Percentiles rank a stretch among this genome's conserved stretches.
Evolutionary conservation across 345 rosid species (phyloP).

Genomic region (Abelmoschus esculentus): DNA sequence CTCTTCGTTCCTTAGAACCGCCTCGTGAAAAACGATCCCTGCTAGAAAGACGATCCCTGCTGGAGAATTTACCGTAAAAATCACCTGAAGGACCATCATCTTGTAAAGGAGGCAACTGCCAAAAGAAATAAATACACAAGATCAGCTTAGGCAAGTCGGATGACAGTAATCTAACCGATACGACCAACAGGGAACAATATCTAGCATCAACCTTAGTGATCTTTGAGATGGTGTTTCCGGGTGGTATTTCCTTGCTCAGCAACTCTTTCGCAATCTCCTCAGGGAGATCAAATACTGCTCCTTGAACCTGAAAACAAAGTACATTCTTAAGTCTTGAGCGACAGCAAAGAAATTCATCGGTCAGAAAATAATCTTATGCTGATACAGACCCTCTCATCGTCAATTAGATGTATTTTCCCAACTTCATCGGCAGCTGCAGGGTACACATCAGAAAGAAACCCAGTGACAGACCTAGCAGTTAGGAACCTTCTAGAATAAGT

Average conservation of each 20-base stretch:
- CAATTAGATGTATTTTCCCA: constrained; percentile 76
- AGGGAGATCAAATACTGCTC: constrained; percentile 93
- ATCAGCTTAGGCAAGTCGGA: background rate
- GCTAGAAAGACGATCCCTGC: constrained; percentile 23
- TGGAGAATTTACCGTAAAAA: constrained; percentile 66
- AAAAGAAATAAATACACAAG: background rate
- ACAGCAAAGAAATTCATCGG: background rate
- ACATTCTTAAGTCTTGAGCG: constrained; percentile 9
- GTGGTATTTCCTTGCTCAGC: constrained; percentile 36
- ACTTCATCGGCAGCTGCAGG: constrained; percentile 82
- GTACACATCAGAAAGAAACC: constrained; percentile 83
- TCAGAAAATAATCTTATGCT: background rate
- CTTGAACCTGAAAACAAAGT: constrained; percentile 65
- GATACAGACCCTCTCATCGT: constrained; percentile 69
- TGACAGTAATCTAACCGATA: constrained; percentile 8
- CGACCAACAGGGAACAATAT: background rate
- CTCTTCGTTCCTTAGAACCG: constrained; percentile 31
- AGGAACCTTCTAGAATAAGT: constrained; percentile 53
- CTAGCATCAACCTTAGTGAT: constrained; percentile 53
- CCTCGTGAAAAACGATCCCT: constrained; percentile 63
- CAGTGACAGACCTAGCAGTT: constrained; percentile 86
- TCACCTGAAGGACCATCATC: constrained; percentile 84
- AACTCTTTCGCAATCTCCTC: constrained; percentile 86
- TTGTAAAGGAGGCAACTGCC: constrained; percentile 87
- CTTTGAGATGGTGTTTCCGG: constrained; percentile 41